These are phyloP conservation scores for Chaetomium tenue DNA, from an alignment of 495 filamentous ascomycete genomes.

Conservation along the genomic window DNA sequence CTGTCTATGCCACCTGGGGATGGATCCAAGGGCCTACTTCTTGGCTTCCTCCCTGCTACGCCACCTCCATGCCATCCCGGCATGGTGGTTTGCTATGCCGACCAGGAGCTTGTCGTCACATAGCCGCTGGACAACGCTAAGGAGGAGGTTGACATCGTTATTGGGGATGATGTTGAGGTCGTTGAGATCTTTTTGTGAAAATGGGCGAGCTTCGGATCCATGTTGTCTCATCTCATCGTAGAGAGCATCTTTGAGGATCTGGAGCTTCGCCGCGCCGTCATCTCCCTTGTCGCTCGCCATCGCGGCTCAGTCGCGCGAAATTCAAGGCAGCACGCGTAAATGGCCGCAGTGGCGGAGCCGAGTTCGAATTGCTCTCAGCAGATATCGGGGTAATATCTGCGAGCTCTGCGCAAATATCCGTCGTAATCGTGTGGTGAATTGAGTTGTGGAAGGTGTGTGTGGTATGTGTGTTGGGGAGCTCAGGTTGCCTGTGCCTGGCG, in stretches of 20 bases:
- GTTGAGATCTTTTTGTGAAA: slow-evolving; percentile 66
- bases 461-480: neutral
- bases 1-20: neutral
- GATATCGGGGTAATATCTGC: no score
- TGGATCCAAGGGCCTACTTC: slow-evolving; percentile 51
- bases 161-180: slow-evolving; percentile 60
- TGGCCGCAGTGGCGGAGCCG: neutral
- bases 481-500: slow-evolving; percentile 18
- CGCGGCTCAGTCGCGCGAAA: neutral
- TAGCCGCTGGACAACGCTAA: slow-evolving; percentile 60
- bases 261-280: slow-evolving; percentile 27
- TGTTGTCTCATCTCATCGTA: slow-evolving; percentile 38
- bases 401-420: neutral
- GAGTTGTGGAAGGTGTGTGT: neutral
- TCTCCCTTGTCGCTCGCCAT: slow-evolving; percentile 28
- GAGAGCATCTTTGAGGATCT: slow-evolving; percentile 36
- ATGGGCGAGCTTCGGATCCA: slow-evolving; percentile 51
- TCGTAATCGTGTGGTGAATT: neutral
- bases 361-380: neutral
- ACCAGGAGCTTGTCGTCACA: slow-evolving; percentile 67
- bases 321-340: neutral
- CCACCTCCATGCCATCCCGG: slow-evolving; percentile 62
- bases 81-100: slow-evolving; percentile 53
- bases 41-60: slow-evolving; percentile 67
- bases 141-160: slow-evolving; percentile 55